Evolutionary conservation across 2,329 filamentous ascomycete genomes (phyloP), one percentile per base, ranked within the genome.

Genomic region (Pseudocercospora vitis): DNA sequence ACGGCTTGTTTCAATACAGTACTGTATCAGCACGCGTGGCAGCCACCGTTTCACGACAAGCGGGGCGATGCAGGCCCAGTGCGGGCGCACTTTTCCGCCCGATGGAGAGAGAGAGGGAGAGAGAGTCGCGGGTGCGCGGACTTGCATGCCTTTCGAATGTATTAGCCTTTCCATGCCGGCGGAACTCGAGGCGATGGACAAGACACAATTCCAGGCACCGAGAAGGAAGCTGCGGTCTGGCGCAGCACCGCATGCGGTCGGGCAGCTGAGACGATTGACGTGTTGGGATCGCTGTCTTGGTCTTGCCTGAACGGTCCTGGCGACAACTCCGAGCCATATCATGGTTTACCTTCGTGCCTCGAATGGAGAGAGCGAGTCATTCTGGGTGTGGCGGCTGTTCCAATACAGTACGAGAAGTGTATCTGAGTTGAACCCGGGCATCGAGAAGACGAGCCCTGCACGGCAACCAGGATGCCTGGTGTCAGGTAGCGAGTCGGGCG

Each of bases 111-210:
- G 6, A 19, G 23, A 19, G 16, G 35, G 35, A 40, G 35, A 40
- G 23, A 9, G n/a, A 39, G 9, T 3, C 19, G 4, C n/a, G 19
- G 14, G 16, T 11, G 11, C 23, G 35, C 35, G 23, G 12, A 19
- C 35, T 23, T 40, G 35, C n/a, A n/a, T n/a, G n/a, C n/a, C n/a
- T n/a, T n/a, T n/a, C n/a, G n/a, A n/a, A n/a, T 40, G 19, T 19
- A 40, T 40, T 40, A 40, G 35, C 9, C 18, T 40, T 40, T 40
- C 35, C 35, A 40, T 40, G 35, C 16, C 6, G 35, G 19, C 35
- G 35, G 19, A 40, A 24, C 37, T 23, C 37, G 21, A 42, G n/a
- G 37, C 37, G 37, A 24, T n/a, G 9, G 21, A 42, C 33, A 37
- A 37, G 33, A 42, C 37, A 18, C 19, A 11, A 42, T 42, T 21